Percentiles rank a stretch among this genome's conserved stretches.
These are phyloP conservation scores for Populus hybrid DNA, from an alignment of 441 rosid genomes.

Conservation along the genomic window DNA sequence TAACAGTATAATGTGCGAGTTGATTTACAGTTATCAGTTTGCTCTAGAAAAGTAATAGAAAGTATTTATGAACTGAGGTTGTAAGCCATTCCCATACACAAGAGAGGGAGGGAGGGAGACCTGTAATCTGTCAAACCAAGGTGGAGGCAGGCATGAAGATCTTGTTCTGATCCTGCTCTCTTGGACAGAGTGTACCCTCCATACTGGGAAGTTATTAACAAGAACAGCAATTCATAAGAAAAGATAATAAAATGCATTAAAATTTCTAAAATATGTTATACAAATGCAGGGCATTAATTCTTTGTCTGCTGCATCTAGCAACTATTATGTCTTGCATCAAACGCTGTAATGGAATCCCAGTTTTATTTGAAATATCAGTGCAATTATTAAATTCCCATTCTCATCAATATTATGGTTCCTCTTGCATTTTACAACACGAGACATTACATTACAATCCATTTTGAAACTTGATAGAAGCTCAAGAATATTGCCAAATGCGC, in stretches of 20 bases:
- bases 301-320: conserved; percentile 1
- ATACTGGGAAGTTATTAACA: conserved; percentile 44
- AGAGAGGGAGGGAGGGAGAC: conserved; percentile 17
- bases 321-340: conserved; percentile 2
- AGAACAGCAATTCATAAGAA: conserved; percentile 1
- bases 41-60: neutral
- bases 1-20: neutral
- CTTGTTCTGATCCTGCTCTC: conserved; percentile 37
- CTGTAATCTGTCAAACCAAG: too few relatives aligned
- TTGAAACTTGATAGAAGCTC: neutral
- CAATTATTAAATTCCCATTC: neutral
- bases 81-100: neutral
- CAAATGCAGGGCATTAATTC: conserved; percentile 3
- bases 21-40: neutral
- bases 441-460: neutral
- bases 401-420: neutral
- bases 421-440: neutral
- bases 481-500: neutral
- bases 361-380: neutral
- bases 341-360: neutral
- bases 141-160: too few relatives aligned
- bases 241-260: neutral
- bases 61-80: neutral
- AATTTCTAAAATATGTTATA: neutral
- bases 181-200: conserved; percentile 47